Base-by-base conservation (phyloP, 805 yeast species). In the Cyberlindnera galapagoensis region DNA sequence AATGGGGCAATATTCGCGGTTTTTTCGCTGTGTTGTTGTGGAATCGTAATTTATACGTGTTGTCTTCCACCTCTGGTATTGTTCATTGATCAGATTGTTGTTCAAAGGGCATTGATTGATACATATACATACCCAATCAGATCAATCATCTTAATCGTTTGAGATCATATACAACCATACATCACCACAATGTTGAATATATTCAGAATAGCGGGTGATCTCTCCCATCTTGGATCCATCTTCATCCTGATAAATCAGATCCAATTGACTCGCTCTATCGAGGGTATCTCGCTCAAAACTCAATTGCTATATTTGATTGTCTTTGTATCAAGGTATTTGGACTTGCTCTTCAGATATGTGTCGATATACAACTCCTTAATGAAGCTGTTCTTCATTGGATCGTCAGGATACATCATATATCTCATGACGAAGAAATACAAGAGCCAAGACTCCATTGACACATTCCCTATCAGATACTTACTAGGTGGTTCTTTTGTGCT, bases 241-340 rank as follows among this genome's bases (percentile, higher is more conserved):
- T 62, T 83, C 38, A 71, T 92, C 34, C 67, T 92, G 42, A 63
- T 90, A 31, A 78, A 75, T 34, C 74, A 86, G 24, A 85, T 92
- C 45, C 69, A 65, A 32, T 51, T 61, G 6, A 71, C 81, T 34
- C 65, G 65, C 39, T 78, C 94, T 6, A 76, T 82, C 28, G 72
- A 76, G 19, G 98, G 98, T 26, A 71, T 92, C 30, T 87, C 97
- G 2, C 62, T 84, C 52, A 90, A 90, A 61, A 84, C 97, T 0
- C 97, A 92, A 55, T 62, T 72, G 2, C 62, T 90, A 24, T 92
- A 90, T 56, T 75, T 71, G 26, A 42, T 78, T 20, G 95, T 86
- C 13, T 87, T 75, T 47, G 52, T 74, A 26, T 68, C 87, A 10
- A 71, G 96, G 40, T 87, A 86, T 56, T 43, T 82, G 26, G 62